Percentiles rank a stretch among this genome's conserved stretches.
phyloP scores from a whole-genome alignment of 2,329 filamentous ascomycete species.

The Pyricularia sp. region DNA sequence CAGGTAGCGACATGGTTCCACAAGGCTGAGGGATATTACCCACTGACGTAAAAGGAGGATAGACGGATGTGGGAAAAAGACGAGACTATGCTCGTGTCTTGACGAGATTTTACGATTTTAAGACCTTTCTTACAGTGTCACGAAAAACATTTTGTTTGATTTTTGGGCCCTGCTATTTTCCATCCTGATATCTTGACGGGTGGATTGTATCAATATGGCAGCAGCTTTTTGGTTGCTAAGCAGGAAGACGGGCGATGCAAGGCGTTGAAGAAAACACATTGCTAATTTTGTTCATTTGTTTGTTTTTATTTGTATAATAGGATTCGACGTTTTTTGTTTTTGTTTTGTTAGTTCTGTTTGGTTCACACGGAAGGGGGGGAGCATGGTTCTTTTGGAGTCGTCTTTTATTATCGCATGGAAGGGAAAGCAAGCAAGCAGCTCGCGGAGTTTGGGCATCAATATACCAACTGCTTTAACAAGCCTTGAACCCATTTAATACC shows the following conservation, averaged over 20 bases:
- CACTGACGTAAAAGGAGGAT: background rate
- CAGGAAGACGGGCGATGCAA: background rate
- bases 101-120: background rate
- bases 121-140: background rate
- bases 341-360: background rate
- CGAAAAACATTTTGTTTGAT: background rate
- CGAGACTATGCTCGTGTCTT: background rate
- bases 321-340: background rate
- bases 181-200: background rate
- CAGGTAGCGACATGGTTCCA: slow-evolving; percentile 21
- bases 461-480: background rate
- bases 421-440: background rate
- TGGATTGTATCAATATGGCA: background rate
- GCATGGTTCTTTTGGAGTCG: background rate
- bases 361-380: background rate
- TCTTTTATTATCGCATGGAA: background rate
- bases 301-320: background rate
- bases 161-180: background rate
- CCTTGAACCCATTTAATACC: background rate
- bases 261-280: background rate
- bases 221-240: background rate
- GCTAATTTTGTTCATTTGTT: background rate
- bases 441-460: background rate
- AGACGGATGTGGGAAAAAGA: background rate
- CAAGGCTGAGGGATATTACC: background rate